Evolutionary conservation across 2,329 filamentous ascomycete genomes (phyloP), one percentile per base, ranked within the genome.

Genomic region (Penicillium sp.): DNA sequence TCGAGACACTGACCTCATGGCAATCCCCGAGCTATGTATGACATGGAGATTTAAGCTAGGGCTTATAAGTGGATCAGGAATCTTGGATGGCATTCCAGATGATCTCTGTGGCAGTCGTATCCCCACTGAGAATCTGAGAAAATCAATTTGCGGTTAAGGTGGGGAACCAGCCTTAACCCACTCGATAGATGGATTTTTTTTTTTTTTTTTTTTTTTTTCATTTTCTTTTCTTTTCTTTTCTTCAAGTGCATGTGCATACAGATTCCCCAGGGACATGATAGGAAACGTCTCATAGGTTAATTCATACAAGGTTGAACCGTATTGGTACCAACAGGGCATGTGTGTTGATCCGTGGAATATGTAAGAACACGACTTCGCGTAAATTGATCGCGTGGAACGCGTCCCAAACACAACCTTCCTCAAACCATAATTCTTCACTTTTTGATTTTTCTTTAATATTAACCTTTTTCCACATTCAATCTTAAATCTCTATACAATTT

Each of bases 41-140:
- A 40, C 37, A 40, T 40, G 14, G 5, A 6, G 27, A 29, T 11
- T 2, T 31, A 14, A 20, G 18, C 37, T 9, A 40, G 18, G 37
- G 18, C 37, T 40, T 22, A 2, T 6, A 11, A 40, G 37, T 22
- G 37, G 37, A 22, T 12, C 37, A 51, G 54, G 53, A 57, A 61
- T 59, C 45, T 54, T 23, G 26, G 33, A 44, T 53, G 54, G 53
- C 48, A 61, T 61, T 46, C 51, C 47, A 35, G 35, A 53, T 55
- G 43, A 40, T 51, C 49, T 54, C 29, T 29, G 31, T 49, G 56
- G 29, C 29, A 31, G 29, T 14, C 29, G 1, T 12, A 53, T 15
- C 25, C 37, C 41, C 29, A 50, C 33, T 29, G 26, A 27, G 33
- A 37, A 37, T 18, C 33, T 6, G 29, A 31, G 14, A 31, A 22